Percentiles rank a stretch among this genome's conserved stretches.
These are phyloP conservation scores for Pythium grandisporangium DNA, from an alignment of 352 stramenopile species.

Conservation along the genomic window DNA sequence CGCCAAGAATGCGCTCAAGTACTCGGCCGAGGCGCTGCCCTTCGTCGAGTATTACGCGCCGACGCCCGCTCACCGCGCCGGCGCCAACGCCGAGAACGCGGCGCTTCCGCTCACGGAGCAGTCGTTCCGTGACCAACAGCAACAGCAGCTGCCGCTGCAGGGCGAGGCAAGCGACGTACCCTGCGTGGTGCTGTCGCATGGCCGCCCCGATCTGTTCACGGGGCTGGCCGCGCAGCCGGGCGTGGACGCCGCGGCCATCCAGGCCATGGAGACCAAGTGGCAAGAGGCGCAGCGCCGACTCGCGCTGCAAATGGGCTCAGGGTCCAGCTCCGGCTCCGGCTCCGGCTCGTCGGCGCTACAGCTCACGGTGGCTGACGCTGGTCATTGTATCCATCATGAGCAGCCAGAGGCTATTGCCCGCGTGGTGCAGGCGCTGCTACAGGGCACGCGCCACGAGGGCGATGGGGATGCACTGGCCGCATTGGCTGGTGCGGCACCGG, in stretches of 20 bases:
- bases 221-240: slow-evolving; percentile 46
- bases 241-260: slow-evolving; percentile 27
- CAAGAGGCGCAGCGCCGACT: slow-evolving; percentile 44
- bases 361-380: slow-evolving; percentile 36
- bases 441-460: slow-evolving; percentile 8
- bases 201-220: slow-evolving; percentile 55
- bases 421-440: slow-evolving; percentile 48
- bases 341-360: slow-evolving; percentile 28
- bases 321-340: no score
- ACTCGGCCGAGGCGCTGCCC: slow-evolving; percentile 32
- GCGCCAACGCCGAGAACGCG: slow-evolving; percentile 42
- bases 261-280: slow-evolving; percentile 56
- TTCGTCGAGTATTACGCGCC: slow-evolving; percentile 60
- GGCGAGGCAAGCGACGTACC: slow-evolving; percentile 44
- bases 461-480: not conserved
- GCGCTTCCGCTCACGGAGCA: slow-evolving; percentile 53
- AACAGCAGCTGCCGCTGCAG: slow-evolving; percentile 2
- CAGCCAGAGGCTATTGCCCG: slow-evolving; percentile 47
- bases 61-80: slow-evolving; percentile 51
- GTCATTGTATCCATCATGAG: slow-evolving; percentile 72
- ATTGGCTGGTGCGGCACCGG: no score
- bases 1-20: slow-evolving; percentile 44
- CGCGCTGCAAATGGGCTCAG: no score
- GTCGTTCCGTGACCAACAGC: slow-evolving; percentile 39
- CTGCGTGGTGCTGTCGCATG: slow-evolving; percentile 65